phyloP scores from a whole-genome alignment of 805 yeast species.

The Wickerhamiella galacta region DNA sequence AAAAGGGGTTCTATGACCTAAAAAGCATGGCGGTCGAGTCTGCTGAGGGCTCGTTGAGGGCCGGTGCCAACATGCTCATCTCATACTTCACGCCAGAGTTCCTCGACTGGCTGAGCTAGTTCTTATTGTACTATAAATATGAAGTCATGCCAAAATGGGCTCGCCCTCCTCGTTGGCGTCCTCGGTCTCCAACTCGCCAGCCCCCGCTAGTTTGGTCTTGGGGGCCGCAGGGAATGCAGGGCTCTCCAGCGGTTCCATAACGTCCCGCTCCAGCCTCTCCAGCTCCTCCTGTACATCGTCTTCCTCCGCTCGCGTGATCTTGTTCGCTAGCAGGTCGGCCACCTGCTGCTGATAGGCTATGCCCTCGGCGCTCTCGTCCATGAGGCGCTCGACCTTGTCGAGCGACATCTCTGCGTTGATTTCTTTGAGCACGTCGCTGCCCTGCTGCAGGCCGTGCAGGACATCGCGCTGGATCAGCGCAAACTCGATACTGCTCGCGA shows the following conservation, averaged over 20 bases:
- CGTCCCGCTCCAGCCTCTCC: constrained; percentile 8
- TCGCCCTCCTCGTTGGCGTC: not conserved
- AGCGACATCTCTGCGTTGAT: constrained; percentile 64
- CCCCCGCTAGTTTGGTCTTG: not conserved
- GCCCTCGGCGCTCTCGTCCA: constrained; percentile 79
- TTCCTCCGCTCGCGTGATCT: constrained; percentile 25
- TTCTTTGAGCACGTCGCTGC: constrained; percentile 57
- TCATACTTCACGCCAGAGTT: constrained; percentile 93
- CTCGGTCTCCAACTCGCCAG: not conserved
- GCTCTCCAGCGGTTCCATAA: not conserved
- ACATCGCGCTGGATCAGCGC: constrained; percentile 80
- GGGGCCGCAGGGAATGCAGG: not conserved
- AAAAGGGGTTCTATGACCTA: constrained; percentile 79
- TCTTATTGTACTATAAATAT: not conserved
- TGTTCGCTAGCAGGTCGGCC: constrained; percentile 21
- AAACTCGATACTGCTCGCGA: constrained; percentile 55
- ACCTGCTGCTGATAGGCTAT: constrained; percentile 50
- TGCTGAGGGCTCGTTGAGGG: constrained; percentile 81
- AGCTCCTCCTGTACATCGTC: constrained; percentile 18
- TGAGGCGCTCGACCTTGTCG: constrained; percentile 59
- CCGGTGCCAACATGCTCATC: constrained; percentile 86
- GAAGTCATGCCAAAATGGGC: not conserved
- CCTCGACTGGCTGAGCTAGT: constrained; percentile 57
- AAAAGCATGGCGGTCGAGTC: constrained; percentile 64
- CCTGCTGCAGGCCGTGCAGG: constrained; percentile 60